Base-by-base conservation (phyloP, 805 yeast genomes). In the Metschnikowia bowlesiae region DNA sequence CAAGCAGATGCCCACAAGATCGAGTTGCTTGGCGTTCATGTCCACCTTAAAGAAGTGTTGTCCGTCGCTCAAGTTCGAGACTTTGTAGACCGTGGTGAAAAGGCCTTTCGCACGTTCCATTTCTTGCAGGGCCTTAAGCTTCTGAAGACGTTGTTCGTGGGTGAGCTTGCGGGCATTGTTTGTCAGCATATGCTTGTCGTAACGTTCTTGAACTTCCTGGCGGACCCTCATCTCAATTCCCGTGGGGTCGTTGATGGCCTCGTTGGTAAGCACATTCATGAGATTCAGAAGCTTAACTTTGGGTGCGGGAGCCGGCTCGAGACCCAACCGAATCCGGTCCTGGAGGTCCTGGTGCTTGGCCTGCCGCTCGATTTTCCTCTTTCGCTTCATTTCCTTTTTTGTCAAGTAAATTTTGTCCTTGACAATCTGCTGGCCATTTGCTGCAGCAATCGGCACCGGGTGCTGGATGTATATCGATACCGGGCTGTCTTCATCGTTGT, bases 181-280 rank as follows among this genome's bases (percentile, higher is more conserved):
- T 14, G 64, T 75, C 38, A 65, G 66, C 53, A 79, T 73, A 67
- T 94, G 99, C 37, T 69, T 65, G 11, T 67, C 54, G 33, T 69
- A 71, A 31, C 99, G 73, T 40, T 80, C 78, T 37, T 77, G 82
- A 4, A 89, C 85, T 53, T 91, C 94, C 26, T 71, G 65, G 40
- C 79, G 73, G 0, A 94, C 97, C 46, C 75, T 67, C 65, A 75
- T 73, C 61, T 92, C 99, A 57, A 90, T 84, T 3, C 81, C 81
- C 0, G 98, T 92, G 1, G 99, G 98, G 62, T 94, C 96, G 52
- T 79, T 75, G 44, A 91, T 85, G 6, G 94, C 89, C 51, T 88
- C 95, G 58, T 87, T 82, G 2, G 97, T 88, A 44, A 87, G 71
- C 0, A 89, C 96, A 58, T 79, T 85, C 90, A 89, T 88, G 66